Evolutionary conservation across 2,329 filamentous ascomycete species (phyloP), one percentile per base, ranked within the genome.

Genomic region (Chaetomium sp.): DNA sequence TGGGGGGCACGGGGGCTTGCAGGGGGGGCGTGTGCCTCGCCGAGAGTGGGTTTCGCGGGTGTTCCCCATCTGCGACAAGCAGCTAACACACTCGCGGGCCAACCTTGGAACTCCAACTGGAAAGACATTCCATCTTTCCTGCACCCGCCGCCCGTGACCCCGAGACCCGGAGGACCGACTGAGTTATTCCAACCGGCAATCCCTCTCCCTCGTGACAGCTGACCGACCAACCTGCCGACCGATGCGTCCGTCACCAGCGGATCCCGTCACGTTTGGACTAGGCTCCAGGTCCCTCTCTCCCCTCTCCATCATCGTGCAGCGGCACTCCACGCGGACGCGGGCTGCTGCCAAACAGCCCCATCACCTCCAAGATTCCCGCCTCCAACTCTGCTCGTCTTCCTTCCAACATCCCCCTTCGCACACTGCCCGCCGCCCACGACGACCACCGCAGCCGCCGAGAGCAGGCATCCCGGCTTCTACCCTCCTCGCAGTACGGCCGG

Each of bases 341-440:
- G 86, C 85, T 88, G 85, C 84, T 85, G 81, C 79, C 74, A 73
- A 74, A 80, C 87, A 91, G 89, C 88, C 86, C 84, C 79, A 79
- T 72, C 71, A 74, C 79, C 78, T 81, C 79, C 90, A 96, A 84
- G 75, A 96, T 96, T 96, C 82, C 88, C 84, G 79, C 84, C 70
- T 76, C 80, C 80, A 79, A 74, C 64, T 78, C 73, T 66, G 80
- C 79, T 73, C 85, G 85, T 76, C 84, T 88, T 64, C 81, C 82
- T 71, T 89, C 88, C 74, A 89, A 88, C 75, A 96, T 96, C 71
- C 91, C 91, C 67, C 81, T 96, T 68, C 88, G 88, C 72, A 87
- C 86, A 67, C 78, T 96, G 66, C 70, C 78, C 72, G 57, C 65
- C 63, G 59, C 61, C 61, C 46, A 62, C 57, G 55, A 61, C 61